These are phyloP conservation scores for Fonsecaea erecta DNA, from an alignment of 2,329 filamentous ascomycete genomes.

Conservation along the genomic window DNA sequence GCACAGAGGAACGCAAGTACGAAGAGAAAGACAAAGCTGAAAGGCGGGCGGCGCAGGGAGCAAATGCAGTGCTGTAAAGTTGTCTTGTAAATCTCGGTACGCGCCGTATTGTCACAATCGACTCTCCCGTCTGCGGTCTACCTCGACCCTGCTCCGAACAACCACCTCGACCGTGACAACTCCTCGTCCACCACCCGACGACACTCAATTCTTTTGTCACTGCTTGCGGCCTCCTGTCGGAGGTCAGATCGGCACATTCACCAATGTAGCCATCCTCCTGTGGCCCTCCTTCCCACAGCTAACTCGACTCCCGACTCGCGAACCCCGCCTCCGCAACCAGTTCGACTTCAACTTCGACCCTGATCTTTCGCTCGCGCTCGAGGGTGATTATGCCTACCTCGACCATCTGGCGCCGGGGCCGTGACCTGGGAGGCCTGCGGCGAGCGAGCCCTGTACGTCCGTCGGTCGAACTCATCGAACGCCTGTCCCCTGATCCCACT, in stretches of 20 bases:
- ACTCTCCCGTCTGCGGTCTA: constrained; percentile 15
- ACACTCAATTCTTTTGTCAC: constrained; percentile 16
- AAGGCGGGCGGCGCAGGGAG: background rate
- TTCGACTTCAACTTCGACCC: constrained; percentile 3
- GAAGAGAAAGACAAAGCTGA: background rate
- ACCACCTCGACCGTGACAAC: constrained; percentile 17
- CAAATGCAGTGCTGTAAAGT: background rate
- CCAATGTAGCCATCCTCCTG: constrained; percentile 31
- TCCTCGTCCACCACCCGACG: constrained; percentile 12
- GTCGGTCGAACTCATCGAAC: constrained; percentile 30
- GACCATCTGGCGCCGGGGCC: constrained; percentile 34
- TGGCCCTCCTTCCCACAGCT: constrained; percentile 14
- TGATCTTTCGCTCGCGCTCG: constrained; percentile 10
- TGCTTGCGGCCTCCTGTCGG: constrained; percentile 26
- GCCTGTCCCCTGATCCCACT: constrained; percentile 35
- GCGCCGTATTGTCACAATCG: constrained; percentile 2
- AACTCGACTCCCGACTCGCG: constrained; percentile 12
- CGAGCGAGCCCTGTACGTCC: constrained; percentile 33
- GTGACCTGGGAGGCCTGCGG: constrained; percentile 19
- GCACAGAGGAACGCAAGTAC: background rate
- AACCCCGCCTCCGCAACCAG: constrained; percentile 33
- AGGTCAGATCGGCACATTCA: constrained; percentile 19
- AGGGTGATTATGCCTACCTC: constrained; percentile 35
- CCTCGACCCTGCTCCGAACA: constrained; percentile 19
- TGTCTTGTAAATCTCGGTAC: background rate